Evolutionary conservation across 2,329 filamentous ascomycete genomes (phyloP), one percentile per base, ranked within the genome.

Genomic region (Trichoderma arundinaceum): DNA sequence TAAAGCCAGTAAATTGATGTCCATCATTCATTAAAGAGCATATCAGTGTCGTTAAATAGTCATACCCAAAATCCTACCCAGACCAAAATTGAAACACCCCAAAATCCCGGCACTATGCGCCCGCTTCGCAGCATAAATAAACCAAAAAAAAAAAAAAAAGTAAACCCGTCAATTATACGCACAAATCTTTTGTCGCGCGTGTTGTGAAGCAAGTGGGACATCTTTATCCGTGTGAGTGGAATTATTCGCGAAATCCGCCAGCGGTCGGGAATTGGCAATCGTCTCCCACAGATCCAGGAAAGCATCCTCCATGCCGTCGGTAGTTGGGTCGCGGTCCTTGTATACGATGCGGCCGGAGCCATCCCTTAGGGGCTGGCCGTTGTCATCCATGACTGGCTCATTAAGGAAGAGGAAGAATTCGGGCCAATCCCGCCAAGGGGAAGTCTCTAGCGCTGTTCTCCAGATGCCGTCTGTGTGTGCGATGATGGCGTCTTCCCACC

Each of bases 391-490:
- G 1, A 72, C 67, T 6, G 67, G 67, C 46, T 69, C 70, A 33
- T 68, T 69, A 28, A 71, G 56, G 9, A 73, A 54, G 6, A 64
- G 59, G 0, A 66, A 59, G 52, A 75, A 74, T n/a, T 72, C 65
- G 4, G 71, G 69, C 38, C 71, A 73, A 66, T 75, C 67, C 10
- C 68, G 72, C 73, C 74, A 75, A 0, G 74, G 74, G 0, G 72
- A 74, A 7, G 68, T 69, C 17, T 68, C 39, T 7, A 75, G 65
- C 1, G 69, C 46, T 2, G 48, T 38, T 12, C 61, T 63, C 74
- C 73, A 75, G 15, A 72, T 59, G 32, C 74, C 71, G 22, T 74
- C 71, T 10, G 62, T 51, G 41, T 71, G 69, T 13, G 69, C 71
- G 17, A 69, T 65, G 8, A 67, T 38, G 35, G 68, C 66, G n/a